A percentile compares a stretch with the other conserved stretches of the same genome.
Conservation (phyloP, 2,329 filamentous ascomycete genomes). For the Alternaria arborescens region DNA sequence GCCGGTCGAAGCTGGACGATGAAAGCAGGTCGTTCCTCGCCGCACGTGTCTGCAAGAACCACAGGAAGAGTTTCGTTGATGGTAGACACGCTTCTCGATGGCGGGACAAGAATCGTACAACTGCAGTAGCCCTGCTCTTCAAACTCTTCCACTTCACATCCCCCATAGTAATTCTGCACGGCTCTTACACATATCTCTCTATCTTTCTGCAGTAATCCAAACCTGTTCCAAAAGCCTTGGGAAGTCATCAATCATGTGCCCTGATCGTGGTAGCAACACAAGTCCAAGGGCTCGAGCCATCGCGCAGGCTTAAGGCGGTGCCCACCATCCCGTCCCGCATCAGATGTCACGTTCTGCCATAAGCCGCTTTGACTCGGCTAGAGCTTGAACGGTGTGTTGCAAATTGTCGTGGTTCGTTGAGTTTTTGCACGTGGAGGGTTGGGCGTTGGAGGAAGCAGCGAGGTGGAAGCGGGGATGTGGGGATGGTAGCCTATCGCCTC, state of each 20-base stretch:
- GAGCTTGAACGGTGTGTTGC: conserved; percentile 23
- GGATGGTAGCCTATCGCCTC: neutral
- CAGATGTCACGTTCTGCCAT: neutral
- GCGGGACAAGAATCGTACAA: conserved; percentile 16
- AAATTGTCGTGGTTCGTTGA: conserved; percentile 24
- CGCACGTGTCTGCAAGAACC: neutral
- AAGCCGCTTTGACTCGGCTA: neutral
- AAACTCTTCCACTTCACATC: conserved; percentile 13
- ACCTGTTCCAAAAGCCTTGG: conserved; percentile 10
- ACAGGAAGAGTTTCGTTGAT: neutral
- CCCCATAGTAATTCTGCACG: conserved; percentile 9
- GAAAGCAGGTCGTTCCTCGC: neutral
- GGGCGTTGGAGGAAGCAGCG: conserved; percentile 15
- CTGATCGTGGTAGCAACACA: neutral
- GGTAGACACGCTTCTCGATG: neutral
- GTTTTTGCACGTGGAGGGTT: conserved; percentile 22
- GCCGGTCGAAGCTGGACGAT: conserved; percentile 43
- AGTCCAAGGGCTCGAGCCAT: neutral
- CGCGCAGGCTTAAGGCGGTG: neutral
- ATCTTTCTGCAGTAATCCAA: neutral
- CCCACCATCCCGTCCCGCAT: conserved; percentile 18
- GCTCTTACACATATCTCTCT: neutral
- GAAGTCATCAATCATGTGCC: neutral
- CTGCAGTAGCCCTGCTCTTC: conserved; percentile 24
- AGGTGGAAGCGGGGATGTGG: conserved; percentile 18